Evolutionary conservation across 176 grass and related monocot species (phyloP), one percentile per base, ranked within the genome.

Genomic region (Paspalum notatum): DNA sequence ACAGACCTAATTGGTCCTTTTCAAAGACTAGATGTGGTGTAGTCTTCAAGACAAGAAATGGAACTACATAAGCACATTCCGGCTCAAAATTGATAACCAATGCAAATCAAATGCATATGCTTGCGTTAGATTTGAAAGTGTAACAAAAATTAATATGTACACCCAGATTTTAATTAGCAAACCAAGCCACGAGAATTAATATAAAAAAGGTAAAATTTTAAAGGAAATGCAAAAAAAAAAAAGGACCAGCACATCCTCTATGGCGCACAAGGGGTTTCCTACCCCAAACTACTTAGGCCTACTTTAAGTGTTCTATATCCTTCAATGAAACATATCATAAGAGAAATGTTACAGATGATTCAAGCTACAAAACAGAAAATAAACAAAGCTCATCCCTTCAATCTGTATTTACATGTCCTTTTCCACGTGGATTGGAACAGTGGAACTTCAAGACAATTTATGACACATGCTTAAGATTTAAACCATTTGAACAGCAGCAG

Each of bases 31-130:
- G 13, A 40, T 68, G 22, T 65, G 73, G n/a, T 0, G 17, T 11
- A 70, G 7, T 60, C 7, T 75, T 54, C 27, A 57, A 9, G 17
- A 53, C 53, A 43, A 66, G 61, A 85, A 27, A 72, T n/a, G 11
- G 5, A 78, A 62, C 37, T 6, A 40, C 0, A 18, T 12, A 79
- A 40, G 47, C 47, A 53, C 14, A 22, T 44, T 58, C 47, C 65
- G 5, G 46, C 10, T 79, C 17, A 53, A 70, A 38, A 53, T 9
- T 32, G 16, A 62, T 43, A n/a, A 83, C 58, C 7, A 80, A n/a
- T 70, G 45, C 24, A 80, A 62, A 77, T 81, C 56, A 76, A 13
- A 63, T 56, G 20, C n/a, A 49, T 72, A 39, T 39, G 26, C 25
- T 68, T n/a, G 51, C 10, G 11, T 42, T 17, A 18, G 65, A 62